Percentiles rank a stretch among this genome's conserved stretches.
phyloP scores from a whole-genome alignment of 2,329 filamentous ascomycete species.

The Aspergillus terreus region DNA sequence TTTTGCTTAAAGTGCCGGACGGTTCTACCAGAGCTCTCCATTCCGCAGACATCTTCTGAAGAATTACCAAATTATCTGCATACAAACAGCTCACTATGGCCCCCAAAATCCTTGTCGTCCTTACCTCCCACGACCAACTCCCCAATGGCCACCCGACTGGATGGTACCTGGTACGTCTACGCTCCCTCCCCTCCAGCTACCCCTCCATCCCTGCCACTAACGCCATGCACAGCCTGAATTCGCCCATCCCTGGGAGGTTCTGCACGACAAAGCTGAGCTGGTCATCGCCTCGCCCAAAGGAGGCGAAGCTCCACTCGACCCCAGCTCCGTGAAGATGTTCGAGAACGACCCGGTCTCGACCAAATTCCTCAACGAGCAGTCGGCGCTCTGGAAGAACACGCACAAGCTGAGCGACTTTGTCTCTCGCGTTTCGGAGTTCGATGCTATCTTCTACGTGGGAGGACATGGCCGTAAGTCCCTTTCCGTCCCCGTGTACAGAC shows the following conservation, averaged over 20 bases:
- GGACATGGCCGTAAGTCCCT: slow-evolving; percentile 51
- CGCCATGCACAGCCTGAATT: slow-evolving; percentile 48
- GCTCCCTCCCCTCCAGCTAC: not conserved
- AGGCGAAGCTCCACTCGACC: slow-evolving; percentile 61
- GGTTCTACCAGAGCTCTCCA: not conserved
- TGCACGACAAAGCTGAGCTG: slow-evolving; percentile 53
- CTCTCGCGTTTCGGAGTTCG: slow-evolving; percentile 58
- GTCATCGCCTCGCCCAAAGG: slow-evolving; percentile 61
- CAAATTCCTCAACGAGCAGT: slow-evolving; percentile 56
- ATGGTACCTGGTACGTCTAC: slow-evolving; percentile 60
- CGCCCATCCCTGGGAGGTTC: slow-evolving; percentile 61
- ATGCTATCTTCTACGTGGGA: slow-evolving; percentile 59
- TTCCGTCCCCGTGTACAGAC: no score
- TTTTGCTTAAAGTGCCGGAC: not conserved
- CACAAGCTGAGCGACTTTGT: slow-evolving; percentile 54
- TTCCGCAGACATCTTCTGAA: not conserved
- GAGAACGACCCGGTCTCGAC: slow-evolving; percentile 50
- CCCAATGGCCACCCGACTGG: slow-evolving; percentile 55
- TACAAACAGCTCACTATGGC: slow-evolving; percentile 20
- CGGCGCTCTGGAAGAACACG: slow-evolving; percentile 62
- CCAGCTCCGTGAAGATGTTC: slow-evolving; percentile 53
- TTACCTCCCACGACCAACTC: slow-evolving; percentile 58
- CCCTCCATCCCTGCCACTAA: not conserved
- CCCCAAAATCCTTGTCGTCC: slow-evolving; percentile 65
- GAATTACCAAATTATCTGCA: not conserved